Conservation (phyloP, 208 protist genomes). For the Acanthamoeba divionensis region DNA sequence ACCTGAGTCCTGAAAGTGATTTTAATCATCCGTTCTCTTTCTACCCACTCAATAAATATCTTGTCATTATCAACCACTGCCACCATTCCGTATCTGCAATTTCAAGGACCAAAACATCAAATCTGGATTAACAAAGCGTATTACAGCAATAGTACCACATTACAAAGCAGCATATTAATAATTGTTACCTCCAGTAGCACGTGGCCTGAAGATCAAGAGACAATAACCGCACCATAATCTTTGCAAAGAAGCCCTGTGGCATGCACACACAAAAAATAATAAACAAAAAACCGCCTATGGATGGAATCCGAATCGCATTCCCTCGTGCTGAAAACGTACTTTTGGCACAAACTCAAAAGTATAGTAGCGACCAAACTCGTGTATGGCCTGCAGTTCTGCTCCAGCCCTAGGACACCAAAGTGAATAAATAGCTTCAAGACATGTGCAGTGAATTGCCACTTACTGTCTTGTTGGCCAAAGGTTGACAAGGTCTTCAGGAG, state of each 20-base stretch:
- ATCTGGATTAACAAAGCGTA: too few species aligned
- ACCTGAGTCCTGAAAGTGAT: constrained; percentile 9
- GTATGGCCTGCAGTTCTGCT: background rate
- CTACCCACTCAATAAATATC: background rate
- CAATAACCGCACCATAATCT: constrained; percentile 1
- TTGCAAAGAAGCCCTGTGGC: constrained; percentile 7
- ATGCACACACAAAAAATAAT: too few species aligned
- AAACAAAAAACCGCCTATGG: too few species aligned
- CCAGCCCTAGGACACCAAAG: too few species aligned
- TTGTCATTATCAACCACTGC: constrained; percentile 1
- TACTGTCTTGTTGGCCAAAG: background rate
- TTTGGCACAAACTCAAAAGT: constrained; percentile 5
- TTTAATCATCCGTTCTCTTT: background rate
- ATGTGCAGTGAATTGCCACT: too few species aligned
- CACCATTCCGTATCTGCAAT: constrained; percentile 61
- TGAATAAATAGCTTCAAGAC: too few species aligned
- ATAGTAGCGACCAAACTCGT: background rate
- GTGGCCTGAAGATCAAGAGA: background rate
- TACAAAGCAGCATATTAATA: too few species aligned
- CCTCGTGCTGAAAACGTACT: too few species aligned
- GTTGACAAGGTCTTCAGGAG: background rate
- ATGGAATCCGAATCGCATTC: too few species aligned
- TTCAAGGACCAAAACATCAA: too few species aligned
- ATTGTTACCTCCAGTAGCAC: constrained; percentile 52
- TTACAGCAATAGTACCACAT: too few species aligned